Conservation (phyloP, 345 rosid species). For the sweet orange (Citrus sinensis) region DNA sequence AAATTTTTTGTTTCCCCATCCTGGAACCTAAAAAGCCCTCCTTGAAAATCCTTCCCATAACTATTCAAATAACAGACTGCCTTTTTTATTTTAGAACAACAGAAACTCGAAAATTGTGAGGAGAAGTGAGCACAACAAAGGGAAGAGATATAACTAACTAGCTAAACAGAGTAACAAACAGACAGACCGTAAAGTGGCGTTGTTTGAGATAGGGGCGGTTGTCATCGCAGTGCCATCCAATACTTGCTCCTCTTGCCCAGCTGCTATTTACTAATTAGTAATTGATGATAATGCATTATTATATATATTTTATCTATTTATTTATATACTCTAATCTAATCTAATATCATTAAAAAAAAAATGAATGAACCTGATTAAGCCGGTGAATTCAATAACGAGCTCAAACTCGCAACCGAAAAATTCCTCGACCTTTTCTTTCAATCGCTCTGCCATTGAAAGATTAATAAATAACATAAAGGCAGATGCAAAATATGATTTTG, state of each 20-base stretch:
- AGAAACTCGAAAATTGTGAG: slow-evolving; percentile 18
- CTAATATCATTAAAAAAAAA: neutral
- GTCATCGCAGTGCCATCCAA: slow-evolving; percentile 98
- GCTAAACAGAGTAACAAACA: too few species aligned
- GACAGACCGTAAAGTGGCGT: slow-evolving; percentile 63
- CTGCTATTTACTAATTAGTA: slow-evolving; percentile 25
- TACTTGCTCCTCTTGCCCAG: slow-evolving; percentile 88
- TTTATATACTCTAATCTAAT: neutral
- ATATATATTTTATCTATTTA: too few species aligned
- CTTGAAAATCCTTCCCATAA: slow-evolving; percentile 62
- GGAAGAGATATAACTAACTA: too few species aligned
- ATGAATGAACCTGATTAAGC: slow-evolving; percentile 59
- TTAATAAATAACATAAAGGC: neutral
- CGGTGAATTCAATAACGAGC: slow-evolving; percentile 87
- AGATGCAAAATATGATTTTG: neutral
- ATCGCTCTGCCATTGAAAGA: slow-evolving; percentile 47
- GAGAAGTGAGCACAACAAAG: neutral
- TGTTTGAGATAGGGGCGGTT: slow-evolving; percentile 82
- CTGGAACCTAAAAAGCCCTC: slow-evolving; percentile 83
- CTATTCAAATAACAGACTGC: slow-evolving; percentile 94
- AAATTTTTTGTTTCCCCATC: slow-evolving; percentile 65
- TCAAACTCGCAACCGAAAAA: slow-evolving; percentile 74
- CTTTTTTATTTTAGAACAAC: slow-evolving; percentile 51
- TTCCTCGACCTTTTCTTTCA: slow-evolving; percentile 80
- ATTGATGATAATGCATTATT: too few species aligned